These are phyloP conservation scores for Globisporangium polare DNA, from an alignment of 352 stramenopile genomes.

Conservation along the genomic window DNA sequence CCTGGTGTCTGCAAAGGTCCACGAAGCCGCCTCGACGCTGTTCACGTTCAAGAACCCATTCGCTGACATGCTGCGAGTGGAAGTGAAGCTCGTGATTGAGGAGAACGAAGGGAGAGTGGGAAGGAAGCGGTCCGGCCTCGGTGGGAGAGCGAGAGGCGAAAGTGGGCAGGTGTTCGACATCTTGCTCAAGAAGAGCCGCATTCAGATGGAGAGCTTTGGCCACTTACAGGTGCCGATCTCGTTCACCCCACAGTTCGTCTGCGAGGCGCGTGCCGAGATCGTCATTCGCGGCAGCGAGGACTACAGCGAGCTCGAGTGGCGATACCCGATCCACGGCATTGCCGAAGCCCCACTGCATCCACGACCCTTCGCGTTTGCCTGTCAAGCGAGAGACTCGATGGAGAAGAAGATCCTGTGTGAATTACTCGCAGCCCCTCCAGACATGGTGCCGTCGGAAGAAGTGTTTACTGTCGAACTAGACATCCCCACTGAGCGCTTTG, in stretches of 20 bases:
- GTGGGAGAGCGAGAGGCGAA: not conserved
- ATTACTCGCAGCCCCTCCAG: slow-evolving; percentile 44
- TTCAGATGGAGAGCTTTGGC: slow-evolving; percentile 82
- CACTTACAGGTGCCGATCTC: slow-evolving; percentile 89
- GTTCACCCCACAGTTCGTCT: slow-evolving; percentile 80
- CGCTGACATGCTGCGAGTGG: slow-evolving; percentile 65
- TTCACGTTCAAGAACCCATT: slow-evolving; percentile 95
- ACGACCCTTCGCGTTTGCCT: slow-evolving; percentile 50
- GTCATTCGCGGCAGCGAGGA: slow-evolving; percentile 61
- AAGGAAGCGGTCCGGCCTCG: not conserved
- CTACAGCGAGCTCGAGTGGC: slow-evolving; percentile 70
- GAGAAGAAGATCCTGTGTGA: slow-evolving; percentile 66
- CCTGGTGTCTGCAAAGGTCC: slow-evolving; percentile 60
- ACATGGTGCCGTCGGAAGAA: slow-evolving; percentile 40
- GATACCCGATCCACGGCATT: slow-evolving; percentile 69
- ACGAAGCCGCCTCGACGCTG: slow-evolving; percentile 76
- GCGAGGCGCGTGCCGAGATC: slow-evolving; percentile 62
- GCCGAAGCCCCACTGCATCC: slow-evolving; percentile 66
- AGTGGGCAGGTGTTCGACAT: slow-evolving; percentile 55
- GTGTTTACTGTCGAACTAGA: slow-evolving; percentile 61
- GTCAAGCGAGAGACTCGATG: slow-evolving; percentile 58
- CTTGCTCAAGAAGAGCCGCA: slow-evolving; percentile 60
- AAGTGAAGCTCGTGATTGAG: slow-evolving; percentile 57
- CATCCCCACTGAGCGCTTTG: slow-evolving; percentile 52
- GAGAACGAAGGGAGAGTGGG: not conserved